Base-by-base conservation (phyloP, 2,329 filamentous ascomycete species). In the Nemania serpens region DNA sequence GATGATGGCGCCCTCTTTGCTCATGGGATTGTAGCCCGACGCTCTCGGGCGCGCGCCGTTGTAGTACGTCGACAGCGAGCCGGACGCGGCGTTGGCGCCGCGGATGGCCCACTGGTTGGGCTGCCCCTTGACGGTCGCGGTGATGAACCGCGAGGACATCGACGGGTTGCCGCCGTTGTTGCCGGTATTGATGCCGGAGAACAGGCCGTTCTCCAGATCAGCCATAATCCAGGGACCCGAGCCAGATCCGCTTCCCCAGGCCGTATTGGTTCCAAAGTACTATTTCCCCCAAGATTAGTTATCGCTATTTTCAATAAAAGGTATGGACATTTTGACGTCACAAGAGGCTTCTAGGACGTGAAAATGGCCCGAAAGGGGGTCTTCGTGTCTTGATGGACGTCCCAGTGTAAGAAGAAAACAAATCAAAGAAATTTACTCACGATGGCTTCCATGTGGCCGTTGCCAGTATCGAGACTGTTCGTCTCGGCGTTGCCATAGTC, bases 381-480 rank as follows among this genome's bases (percentile, higher is more conserved):
- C 25, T 29, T 29, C 25, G 25, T 29, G 7, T 7, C 25, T 7
- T 7, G 7, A 29, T 29, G 25, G 25, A 3, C 7, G 25, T 7
- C 25, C 25, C 3, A 29, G 7, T 29, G 25, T 7, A 7, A 29
- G 39, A 41, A 41, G n/a, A 41, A n/a, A 41, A 37, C 12, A 37
- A 37, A 37, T 36, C 33, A 6, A 36, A 6, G 12, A 7, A 29
- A 7, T 29, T 41, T 41, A 41, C 39, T 41, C 17, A 41, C 39
- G 59, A 89, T 84, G 56, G 87, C 84, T 70, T 90, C 87, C 87
- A 90, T 90, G 68, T 88, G 86, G 15, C 84, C 87, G 55, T 83
- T 81, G 2, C 87, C 87, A 0, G 84, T 83, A 60, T 86, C 83
- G 1, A 2, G 62, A 59, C 70, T 81, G 71, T 66, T 84, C 2